A percentile compares a stretch with the other conserved stretches of the same genome.
Conservation (phyloP, 2,329 filamentous ascomycete species). For the Bisporella sp. region DNA sequence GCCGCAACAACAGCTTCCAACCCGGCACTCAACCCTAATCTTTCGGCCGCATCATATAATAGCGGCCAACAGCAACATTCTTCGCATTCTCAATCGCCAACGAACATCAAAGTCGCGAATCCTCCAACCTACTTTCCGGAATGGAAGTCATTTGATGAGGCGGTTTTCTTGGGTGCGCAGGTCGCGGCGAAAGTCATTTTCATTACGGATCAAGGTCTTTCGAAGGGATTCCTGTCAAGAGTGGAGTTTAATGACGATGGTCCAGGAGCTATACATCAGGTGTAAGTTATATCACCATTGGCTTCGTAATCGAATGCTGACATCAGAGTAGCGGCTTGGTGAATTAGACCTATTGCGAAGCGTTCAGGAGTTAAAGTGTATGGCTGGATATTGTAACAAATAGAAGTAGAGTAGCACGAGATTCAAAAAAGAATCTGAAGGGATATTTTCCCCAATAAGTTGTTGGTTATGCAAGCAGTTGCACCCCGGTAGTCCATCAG, state of each 20-base stretch:
- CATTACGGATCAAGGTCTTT: conserved; percentile 54
- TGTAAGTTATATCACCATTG: conserved; percentile 17
- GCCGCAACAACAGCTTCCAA: conserved; percentile 70
- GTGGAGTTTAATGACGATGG: conserved; percentile 31
- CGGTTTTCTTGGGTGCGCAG: conserved; percentile 63
- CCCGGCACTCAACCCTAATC: conserved; percentile 27
- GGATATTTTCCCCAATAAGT: too few relatives aligned
- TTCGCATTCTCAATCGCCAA: conserved; percentile 61
- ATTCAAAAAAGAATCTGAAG: too few relatives aligned
- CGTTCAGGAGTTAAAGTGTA: not conserved
- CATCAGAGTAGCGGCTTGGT: too few relatives aligned
- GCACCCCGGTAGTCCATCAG: too few relatives aligned
- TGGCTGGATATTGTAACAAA: too few relatives aligned
- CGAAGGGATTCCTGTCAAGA: conserved; percentile 62
- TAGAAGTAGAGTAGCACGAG: too few relatives aligned
- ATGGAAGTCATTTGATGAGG: conserved; percentile 51
- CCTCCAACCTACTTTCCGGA: conserved; percentile 68
- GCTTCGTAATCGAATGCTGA: too few relatives aligned
- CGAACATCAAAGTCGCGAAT: conserved; percentile 57
- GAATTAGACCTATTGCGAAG: conserved; percentile 1
- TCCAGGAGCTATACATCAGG: conserved; percentile 27
- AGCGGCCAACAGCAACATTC: conserved; percentile 44
- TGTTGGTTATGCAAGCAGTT: too few relatives aligned
- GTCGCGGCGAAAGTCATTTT: conserved; percentile 67
- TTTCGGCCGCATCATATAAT: conserved; percentile 27